phyloP scores from a whole-genome alignment of 192 early-diverging fungal genomes.

The Coemansia sp. region DNA sequence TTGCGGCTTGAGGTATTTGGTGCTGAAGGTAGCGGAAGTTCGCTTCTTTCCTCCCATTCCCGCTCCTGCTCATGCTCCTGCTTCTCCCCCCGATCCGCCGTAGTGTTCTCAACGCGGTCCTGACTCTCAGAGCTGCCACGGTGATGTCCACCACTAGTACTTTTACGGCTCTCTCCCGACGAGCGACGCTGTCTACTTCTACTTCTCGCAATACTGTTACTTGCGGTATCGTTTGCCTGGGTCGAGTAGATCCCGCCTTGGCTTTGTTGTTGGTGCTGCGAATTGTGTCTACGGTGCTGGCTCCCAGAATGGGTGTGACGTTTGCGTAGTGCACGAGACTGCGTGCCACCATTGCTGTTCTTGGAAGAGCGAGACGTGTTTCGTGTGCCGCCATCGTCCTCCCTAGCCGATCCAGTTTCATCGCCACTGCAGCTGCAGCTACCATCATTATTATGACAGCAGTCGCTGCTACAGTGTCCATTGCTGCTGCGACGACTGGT shows the following conservation, averaged over 20 bases:
- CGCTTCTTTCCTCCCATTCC: neutral
- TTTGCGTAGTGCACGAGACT: conserved; percentile 12
- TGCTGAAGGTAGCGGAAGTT: neutral
- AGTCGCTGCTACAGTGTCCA: neutral
- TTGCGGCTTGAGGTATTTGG: neutral
- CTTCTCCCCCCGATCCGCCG: neutral
- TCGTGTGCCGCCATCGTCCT: conserved; percentile 10
- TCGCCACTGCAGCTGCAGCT: conserved; percentile 9
- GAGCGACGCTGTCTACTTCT: conserved; percentile 6
- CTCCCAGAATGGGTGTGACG: neutral
- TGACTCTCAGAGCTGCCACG: neutral
- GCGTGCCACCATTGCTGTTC: neutral
- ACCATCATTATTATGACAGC: neutral
- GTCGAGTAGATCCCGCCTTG: neutral
- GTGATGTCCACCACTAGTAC: neutral
- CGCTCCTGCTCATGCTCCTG: neutral
- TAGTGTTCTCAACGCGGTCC: neutral
- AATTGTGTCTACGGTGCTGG: neutral
- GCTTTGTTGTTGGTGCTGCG: neutral
- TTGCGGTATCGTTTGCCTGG: neutral
- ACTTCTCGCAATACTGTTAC: neutral
- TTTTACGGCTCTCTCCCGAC: neutral
- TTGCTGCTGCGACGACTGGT: neutral
- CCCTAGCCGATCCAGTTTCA: conserved; percentile 7
- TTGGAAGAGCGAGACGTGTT: neutral